A percentile compares a stretch with the other conserved stretches of the same genome.
Conservation (phyloP, 2,329 filamentous ascomycete species). For the Colletotrichum sp. region DNA sequence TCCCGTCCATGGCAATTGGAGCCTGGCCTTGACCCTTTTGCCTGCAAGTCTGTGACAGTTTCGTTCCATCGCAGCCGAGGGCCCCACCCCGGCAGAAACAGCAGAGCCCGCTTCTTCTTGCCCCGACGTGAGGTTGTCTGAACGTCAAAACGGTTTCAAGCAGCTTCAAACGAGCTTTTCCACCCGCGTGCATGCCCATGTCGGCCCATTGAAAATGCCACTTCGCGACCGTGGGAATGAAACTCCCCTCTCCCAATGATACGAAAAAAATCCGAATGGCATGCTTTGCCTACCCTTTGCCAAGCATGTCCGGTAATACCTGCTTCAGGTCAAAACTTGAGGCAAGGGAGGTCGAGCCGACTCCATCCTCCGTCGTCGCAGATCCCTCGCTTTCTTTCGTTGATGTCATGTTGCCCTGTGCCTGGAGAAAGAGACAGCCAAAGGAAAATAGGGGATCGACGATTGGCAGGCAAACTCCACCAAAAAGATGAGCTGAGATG, state of each 20-base stretch:
- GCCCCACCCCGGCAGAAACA: constrained; percentile 11
- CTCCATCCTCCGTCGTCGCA: background rate
- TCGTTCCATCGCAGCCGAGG: constrained; percentile 9
- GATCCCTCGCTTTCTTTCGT: background rate
- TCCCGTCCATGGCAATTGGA: background rate
- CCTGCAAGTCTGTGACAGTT: background rate
- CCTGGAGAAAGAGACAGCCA: background rate
- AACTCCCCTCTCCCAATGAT: background rate
- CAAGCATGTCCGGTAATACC: constrained; percentile 8
- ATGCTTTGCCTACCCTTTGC: background rate
- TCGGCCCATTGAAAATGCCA: background rate
- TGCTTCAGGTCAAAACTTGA: background rate
- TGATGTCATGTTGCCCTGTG: constrained; percentile 1
- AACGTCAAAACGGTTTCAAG: constrained; percentile 19
- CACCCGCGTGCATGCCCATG: background rate
- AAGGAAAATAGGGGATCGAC: background rate
- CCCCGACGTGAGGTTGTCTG: constrained; percentile 9
- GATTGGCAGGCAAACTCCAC: background rate
- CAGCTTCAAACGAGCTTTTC: background rate
- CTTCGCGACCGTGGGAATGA: background rate
- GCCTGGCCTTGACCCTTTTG: background rate
- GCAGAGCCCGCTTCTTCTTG: constrained; percentile 9
- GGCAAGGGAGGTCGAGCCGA: constrained; percentile 3
- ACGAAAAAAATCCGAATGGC: background rate
- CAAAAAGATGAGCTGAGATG: background rate